phyloP scores from a whole-genome alignment of 2,329 filamentous ascomycete genomes.

The Colletotrichum nymphaeae region DNA sequence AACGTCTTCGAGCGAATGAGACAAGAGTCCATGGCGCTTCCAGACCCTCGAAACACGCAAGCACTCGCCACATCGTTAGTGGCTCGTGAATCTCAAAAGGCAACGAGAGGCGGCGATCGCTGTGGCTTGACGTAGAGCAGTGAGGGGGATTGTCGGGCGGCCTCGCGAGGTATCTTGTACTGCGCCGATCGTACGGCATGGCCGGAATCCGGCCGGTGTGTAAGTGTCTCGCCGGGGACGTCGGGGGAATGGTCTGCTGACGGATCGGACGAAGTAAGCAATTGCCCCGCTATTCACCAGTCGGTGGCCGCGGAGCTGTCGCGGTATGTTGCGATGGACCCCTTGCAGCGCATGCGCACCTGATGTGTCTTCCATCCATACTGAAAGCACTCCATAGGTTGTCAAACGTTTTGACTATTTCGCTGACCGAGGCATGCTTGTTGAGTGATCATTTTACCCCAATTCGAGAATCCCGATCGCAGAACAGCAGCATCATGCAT shows the following conservation, averaged over 20 bases:
- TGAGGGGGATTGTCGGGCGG: constrained; percentile 8
- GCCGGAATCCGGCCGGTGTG: constrained; percentile 16
- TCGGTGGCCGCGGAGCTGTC: constrained; percentile 4
- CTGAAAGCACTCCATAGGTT: neutral
- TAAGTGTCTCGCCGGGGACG: neutral
- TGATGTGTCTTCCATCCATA: neutral
- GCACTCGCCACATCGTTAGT: constrained; percentile 34
- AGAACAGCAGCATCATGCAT: neutral
- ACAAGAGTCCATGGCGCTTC: neutral
- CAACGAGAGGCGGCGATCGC: constrained; percentile 7
- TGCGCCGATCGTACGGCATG: constrained; percentile 15
- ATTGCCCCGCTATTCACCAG: neutral
- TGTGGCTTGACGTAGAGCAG: constrained; percentile 30
- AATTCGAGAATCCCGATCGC: neutral
- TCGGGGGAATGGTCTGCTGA: neutral
- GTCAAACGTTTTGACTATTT: neutral
- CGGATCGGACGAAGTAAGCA: neutral
- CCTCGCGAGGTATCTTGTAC: constrained; percentile 22
- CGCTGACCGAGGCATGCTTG: neutral
- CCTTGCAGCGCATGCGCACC: neutral
- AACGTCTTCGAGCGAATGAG: neutral
- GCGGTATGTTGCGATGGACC: neutral
- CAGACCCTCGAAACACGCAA: constrained; percentile 30
- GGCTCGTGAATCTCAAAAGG: constrained; percentile 1
- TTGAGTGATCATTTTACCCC: neutral